phyloP scores from a whole-genome alignment of 495 filamentous ascomycete genomes.

The Penicillium flavigenum region DNA sequence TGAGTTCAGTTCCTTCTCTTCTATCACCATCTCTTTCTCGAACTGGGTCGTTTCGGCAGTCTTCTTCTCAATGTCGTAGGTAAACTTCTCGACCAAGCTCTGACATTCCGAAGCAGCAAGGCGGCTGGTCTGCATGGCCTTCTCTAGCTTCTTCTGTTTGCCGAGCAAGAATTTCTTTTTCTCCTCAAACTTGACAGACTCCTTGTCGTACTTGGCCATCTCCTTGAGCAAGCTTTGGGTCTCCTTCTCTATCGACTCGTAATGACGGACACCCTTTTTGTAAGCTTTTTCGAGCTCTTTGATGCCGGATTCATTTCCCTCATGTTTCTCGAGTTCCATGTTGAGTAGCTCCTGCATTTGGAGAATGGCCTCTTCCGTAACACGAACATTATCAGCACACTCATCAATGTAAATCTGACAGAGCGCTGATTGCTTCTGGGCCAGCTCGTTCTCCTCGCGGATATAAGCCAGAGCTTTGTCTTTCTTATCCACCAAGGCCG shows the following conservation, averaged over 20 bases:
- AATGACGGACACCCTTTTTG: slow-evolving; percentile 76
- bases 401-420: slow-evolving; percentile 90
- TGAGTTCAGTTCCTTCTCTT: slow-evolving; percentile 75
- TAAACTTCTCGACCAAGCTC: slow-evolving; percentile 72
- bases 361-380: slow-evolving; percentile 84
- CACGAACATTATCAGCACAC: slow-evolving; percentile 80
- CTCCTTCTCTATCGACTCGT: slow-evolving; percentile 77
- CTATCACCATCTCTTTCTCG: slow-evolving; percentile 68
- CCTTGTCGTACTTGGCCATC: slow-evolving; percentile 89
- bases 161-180: slow-evolving; percentile 88
- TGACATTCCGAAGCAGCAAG: slow-evolving; percentile 71
- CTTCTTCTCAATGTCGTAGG: slow-evolving; percentile 74
- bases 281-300: slow-evolving; percentile 85
- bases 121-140: slow-evolving; percentile 69
- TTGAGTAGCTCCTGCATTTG: slow-evolving; percentile 89
- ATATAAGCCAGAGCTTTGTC: slow-evolving; percentile 88
- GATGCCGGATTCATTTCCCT: slow-evolving; percentile 87
- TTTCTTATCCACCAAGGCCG: slow-evolving; percentile 89
- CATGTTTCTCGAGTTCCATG: slow-evolving; percentile 84
- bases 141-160: slow-evolving; percentile 95
- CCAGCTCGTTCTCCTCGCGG: slow-evolving; percentile 88
- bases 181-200: slow-evolving; percentile 94
- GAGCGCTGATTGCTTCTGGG: slow-evolving; percentile 79
- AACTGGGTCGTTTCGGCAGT: slow-evolving; percentile 66
- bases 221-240: slow-evolving; percentile 80